phyloP scores from a whole-genome alignment of 257 asterid species.

The Solanum paucissectum region DNA sequence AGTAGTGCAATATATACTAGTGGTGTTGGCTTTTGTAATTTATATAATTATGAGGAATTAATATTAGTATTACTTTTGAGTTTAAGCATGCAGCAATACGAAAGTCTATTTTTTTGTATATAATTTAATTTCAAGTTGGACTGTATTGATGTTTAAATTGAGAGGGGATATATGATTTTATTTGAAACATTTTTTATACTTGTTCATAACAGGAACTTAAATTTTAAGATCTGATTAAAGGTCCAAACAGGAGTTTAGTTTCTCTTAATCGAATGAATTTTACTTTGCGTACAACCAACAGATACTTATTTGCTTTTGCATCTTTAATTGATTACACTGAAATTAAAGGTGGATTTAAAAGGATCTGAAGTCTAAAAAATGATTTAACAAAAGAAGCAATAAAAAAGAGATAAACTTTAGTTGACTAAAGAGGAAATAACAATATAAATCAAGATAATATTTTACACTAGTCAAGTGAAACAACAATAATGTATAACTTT shows the following conservation, averaged over 20 bases:
- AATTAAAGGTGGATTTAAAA: not conserved
- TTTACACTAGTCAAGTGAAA: not conserved
- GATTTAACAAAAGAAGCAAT: not conserved
- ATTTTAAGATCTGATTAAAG: not conserved
- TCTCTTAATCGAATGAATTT: not conserved
- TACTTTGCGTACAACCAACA: not conserved
- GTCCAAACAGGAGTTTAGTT: not conserved
- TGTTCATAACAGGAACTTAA: not conserved
- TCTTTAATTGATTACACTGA: not conserved
- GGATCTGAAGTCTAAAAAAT: not conserved
- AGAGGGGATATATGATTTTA: not conserved
- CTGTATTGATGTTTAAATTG: no score
- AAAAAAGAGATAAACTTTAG: not conserved
- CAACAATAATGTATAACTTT: not conserved
- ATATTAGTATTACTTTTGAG: not conserved
- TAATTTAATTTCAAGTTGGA: no score
- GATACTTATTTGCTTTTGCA: not conserved
- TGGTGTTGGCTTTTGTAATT: not conserved
- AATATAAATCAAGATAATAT: not conserved
- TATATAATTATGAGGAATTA: not conserved
- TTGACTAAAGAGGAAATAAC: not conserved
- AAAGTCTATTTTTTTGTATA: no score
- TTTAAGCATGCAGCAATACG: no score
- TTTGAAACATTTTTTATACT: not conserved
- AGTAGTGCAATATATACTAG: not conserved